A percentile compares a stretch with the other conserved stretches of the same genome.
These are phyloP conservation scores for Fonsecaea monophora DNA, from an alignment of 2,329 filamentous ascomycete genomes.

Conservation along the genomic window DNA sequence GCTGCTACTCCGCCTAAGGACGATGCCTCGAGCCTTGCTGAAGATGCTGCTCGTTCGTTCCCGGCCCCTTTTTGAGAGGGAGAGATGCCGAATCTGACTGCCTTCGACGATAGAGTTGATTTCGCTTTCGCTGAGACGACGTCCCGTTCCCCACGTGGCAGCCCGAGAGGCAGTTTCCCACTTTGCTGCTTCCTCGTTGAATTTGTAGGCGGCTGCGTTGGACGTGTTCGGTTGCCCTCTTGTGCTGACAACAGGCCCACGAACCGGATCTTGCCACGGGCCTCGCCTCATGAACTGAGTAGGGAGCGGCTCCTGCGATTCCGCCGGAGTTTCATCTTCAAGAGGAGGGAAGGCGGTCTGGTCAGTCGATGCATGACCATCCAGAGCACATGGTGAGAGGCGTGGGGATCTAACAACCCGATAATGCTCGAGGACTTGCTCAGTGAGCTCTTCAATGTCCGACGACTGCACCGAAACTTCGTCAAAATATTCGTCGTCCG, in stretches of 20 bases:
- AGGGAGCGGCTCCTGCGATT: slow-evolving; percentile 45
- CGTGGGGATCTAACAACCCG: slow-evolving; percentile 42
- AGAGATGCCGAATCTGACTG: slow-evolving; percentile 50
- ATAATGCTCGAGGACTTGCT: slow-evolving; percentile 37
- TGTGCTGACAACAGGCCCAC: slow-evolving; percentile 32
- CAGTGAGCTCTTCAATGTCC: slow-evolving; percentile 20
- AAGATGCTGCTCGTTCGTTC: slow-evolving; percentile 55
- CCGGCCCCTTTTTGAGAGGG: slow-evolving; percentile 46
- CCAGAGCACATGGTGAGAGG: slow-evolving; percentile 38
- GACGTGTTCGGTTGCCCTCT: slow-evolving; percentile 59
- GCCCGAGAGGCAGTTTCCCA: slow-evolving; percentile 61
- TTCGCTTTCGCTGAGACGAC: slow-evolving; percentile 59
- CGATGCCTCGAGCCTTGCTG: slow-evolving; percentile 44
- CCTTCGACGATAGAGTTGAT: slow-evolving; percentile 55
- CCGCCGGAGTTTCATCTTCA: slow-evolving; percentile 40
- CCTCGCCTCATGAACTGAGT: slow-evolving; percentile 49
- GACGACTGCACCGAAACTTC: slow-evolving; percentile 39
- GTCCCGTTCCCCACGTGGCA: slow-evolving; percentile 61
- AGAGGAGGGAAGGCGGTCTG: slow-evolving; percentile 39
- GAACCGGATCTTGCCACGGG: slow-evolving; percentile 57
- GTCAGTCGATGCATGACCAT: slow-evolving; percentile 32
- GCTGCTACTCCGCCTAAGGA: slow-evolving; percentile 52
- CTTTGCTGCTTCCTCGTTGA: slow-evolving; percentile 57
- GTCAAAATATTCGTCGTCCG: slow-evolving; percentile 46
- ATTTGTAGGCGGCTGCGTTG: slow-evolving; percentile 63